Percentiles rank a stretch among this genome's conserved stretches.
These are phyloP conservation scores for Penicillium sp. DNA, from an alignment of 2,329 filamentous ascomycete genomes.

Conservation along the genomic window DNA sequence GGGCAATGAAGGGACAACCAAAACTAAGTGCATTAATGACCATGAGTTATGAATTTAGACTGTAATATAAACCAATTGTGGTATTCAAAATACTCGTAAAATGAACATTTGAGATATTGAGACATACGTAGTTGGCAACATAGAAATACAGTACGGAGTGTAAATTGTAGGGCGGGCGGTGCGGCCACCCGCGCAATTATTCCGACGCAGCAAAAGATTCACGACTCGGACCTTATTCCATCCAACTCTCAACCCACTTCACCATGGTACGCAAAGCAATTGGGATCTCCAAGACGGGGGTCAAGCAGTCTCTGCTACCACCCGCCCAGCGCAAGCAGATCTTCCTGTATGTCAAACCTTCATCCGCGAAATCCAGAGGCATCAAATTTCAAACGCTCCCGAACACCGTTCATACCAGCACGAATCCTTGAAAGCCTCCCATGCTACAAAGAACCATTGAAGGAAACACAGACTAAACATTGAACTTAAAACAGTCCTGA, in stretches of 20 bases:
- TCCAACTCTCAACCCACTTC: slow-evolving; percentile 7
- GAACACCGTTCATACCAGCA: neutral
- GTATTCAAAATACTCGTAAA: neutral
- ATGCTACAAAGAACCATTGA: neutral
- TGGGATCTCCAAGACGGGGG: slow-evolving; percentile 28
- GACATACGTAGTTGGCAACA: neutral
- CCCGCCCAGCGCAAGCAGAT: slow-evolving; percentile 44
- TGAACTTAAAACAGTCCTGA: slow-evolving; percentile 61
- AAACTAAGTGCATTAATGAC: slow-evolving; percentile 23
- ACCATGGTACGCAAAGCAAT: slow-evolving; percentile 33
- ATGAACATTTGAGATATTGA: neutral
- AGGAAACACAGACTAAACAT: neutral
- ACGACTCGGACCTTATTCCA: slow-evolving; percentile 13
- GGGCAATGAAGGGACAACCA: slow-evolving; percentile 9
- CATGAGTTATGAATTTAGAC: slow-evolving; percentile 27
- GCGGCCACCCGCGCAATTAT: slow-evolving; percentile 39
- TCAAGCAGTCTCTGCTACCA: slow-evolving; percentile 18
- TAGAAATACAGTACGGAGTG: neutral
- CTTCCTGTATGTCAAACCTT: slow-evolving; percentile 55
- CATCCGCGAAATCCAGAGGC: neutral
- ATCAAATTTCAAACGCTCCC: slow-evolving; percentile 13
- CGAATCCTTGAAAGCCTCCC: neutral
- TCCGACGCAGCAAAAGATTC: slow-evolving; percentile 29
- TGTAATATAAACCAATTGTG: slow-evolving; percentile 17
- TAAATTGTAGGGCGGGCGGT: slow-evolving; percentile 28